Conservation (phyloP, 169 alveolate genomes). For the Babesia bovis region DNA sequence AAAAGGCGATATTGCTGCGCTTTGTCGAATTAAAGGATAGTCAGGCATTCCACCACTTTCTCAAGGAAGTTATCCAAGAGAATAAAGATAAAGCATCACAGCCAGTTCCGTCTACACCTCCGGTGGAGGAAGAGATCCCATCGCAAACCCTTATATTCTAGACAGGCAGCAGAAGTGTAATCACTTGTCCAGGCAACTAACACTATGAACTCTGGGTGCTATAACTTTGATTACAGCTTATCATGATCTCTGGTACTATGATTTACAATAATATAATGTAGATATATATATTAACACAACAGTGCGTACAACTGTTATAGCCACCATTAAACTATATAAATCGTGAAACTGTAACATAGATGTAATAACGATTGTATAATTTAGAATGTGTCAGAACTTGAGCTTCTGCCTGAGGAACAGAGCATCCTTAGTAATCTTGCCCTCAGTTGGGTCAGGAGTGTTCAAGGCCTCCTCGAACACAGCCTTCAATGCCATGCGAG, state of each 20-base stretch:
- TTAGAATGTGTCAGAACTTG: slow-evolving; percentile 36
- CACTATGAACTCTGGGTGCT: too few species aligned
- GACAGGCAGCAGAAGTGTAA: too few species aligned
- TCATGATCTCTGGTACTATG: too few species aligned
- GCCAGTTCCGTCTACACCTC: background rate
- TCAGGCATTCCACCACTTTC: slow-evolving; percentile 33
- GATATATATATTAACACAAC: too few species aligned
- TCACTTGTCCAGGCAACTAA: too few species aligned
- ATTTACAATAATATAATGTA: too few species aligned
- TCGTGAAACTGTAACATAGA: too few species aligned
- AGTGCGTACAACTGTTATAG: too few species aligned
- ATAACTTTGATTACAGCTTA: too few species aligned
- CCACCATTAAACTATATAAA: too few species aligned
- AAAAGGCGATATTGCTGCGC: slow-evolving; percentile 41
- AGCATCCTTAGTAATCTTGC: slow-evolving; percentile 56
- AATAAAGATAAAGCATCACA: background rate
- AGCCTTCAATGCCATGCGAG: slow-evolving; percentile 63
- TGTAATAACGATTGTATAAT: slow-evolving; percentile 2
- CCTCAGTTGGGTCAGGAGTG: slow-evolving; percentile 55
- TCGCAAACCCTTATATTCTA: slow-evolving; percentile 29
- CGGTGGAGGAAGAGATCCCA: slow-evolving; percentile 1
- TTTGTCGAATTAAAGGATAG: slow-evolving; percentile 25
- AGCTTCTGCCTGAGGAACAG: slow-evolving; percentile 65
- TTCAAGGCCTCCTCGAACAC: slow-evolving; percentile 58
- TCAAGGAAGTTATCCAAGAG: slow-evolving; percentile 31